These are phyloP conservation scores for Cryphonectria parasitica DNA, from an alignment of 2,329 filamentous ascomycete species.

Conservation along the genomic window DNA sequence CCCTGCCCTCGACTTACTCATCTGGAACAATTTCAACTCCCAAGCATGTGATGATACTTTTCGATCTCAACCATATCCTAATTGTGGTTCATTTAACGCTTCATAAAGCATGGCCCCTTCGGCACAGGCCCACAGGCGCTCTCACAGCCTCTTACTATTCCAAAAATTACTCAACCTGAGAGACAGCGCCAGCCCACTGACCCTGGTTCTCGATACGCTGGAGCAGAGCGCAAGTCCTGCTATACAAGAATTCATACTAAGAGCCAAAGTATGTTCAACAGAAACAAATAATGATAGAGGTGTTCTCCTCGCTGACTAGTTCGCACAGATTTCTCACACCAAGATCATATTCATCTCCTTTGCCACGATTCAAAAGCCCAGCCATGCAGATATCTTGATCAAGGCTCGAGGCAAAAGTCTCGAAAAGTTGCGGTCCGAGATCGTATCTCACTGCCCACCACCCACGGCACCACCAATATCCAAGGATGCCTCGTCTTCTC, in stretches of 20 bases:
- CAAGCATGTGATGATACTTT: background rate
- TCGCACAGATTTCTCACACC: constrained; percentile 60
- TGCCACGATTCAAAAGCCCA: constrained; percentile 68
- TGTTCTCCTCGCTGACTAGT: background rate
- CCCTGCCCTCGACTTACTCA: background rate
- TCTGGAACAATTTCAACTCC: background rate
- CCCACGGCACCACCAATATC: constrained; percentile 43
- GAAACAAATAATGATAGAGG: background rate
- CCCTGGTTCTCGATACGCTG: constrained; percentile 80
- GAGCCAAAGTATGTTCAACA: constrained; percentile 66
- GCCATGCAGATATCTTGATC: constrained; percentile 69
- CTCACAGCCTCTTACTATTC: constrained; percentile 35
- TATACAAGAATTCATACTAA: constrained; percentile 71
- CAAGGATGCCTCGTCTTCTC: constrained; percentile 41
- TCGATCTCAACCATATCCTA: background rate
- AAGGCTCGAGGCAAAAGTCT: constrained; percentile 63
- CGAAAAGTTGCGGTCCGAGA: constrained; percentile 61
- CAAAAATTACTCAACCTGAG: constrained; percentile 55
- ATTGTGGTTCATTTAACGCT: too few relatives aligned
- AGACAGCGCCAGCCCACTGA: constrained; percentile 83
- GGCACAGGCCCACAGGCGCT: constrained; percentile 32
- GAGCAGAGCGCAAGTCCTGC: constrained; percentile 78
- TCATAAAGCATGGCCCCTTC: constrained; percentile 31
- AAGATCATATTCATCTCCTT: constrained; percentile 80
- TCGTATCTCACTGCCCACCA: constrained; percentile 54